Conservation (phyloP, 305 asterid species). For the Fraxinus platypoda region DNA sequence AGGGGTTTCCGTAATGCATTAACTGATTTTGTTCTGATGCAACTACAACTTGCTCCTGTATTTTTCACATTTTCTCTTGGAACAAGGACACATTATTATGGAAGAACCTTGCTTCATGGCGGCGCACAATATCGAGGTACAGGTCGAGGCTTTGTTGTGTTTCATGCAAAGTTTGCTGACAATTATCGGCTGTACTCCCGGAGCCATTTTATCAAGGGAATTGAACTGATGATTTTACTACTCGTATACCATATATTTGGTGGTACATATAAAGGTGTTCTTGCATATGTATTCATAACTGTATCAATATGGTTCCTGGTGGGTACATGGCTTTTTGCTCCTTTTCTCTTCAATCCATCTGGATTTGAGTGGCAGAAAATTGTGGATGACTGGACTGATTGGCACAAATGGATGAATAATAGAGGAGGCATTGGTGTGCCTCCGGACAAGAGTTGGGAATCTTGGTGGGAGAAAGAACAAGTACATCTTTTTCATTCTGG, state of each 20-base stretch:
- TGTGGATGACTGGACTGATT: constrained; percentile 92
- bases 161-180: constrained; percentile 90
- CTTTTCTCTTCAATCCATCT: constrained; percentile 90
- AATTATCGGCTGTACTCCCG: constrained; percentile 85
- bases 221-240: constrained; percentile 85
- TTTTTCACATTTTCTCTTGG: constrained; percentile 96
- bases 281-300: constrained; percentile 71
- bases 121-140: constrained; percentile 93
- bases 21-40: constrained; percentile 90
- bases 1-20: constrained; percentile 83
- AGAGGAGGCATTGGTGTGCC: constrained; percentile 95
- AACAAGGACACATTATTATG: constrained; percentile 86
- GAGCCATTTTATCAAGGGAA: constrained; percentile 92
- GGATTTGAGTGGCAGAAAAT: constrained; percentile 98
- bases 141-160: constrained; percentile 96
- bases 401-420: constrained; percentile 93
- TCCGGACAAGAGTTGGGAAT: constrained; percentile 94
- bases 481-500: constrained; percentile 82
- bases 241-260: constrained; percentile 91
- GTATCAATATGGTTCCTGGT: constrained; percentile 89
- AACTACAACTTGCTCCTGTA: constrained; percentile 90
- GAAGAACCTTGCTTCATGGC: constrained; percentile 93
- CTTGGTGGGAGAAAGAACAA: constrained; percentile 98
- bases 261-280: constrained; percentile 51
- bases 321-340: constrained; percentile 95